Evolutionary conservation across 305 asterid genomes (phyloP).

Genomic region (Stenogyne calaminthoides): DNA sequence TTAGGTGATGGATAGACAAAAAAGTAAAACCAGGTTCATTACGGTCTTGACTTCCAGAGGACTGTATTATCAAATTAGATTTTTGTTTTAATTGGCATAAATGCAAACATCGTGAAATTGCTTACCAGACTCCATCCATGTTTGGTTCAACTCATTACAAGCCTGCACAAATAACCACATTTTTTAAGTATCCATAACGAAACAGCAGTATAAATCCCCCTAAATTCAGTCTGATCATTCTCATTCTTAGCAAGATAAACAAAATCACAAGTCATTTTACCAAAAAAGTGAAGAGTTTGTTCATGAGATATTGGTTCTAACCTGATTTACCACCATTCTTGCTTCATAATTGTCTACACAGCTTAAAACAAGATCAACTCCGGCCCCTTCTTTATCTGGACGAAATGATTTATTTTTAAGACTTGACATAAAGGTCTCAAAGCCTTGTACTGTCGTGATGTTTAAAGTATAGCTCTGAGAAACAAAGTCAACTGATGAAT

Average conservation of each 20-base stretch:
- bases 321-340: slow-evolving; percentile 99
- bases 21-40: too few relatives aligned
- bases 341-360: slow-evolving; percentile 99
- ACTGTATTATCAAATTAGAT: slow-evolving; percentile 1
- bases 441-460: slow-evolving; percentile 96
- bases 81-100: neutral
- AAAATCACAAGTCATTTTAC: slow-evolving; percentile 24
- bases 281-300: slow-evolving; percentile 19
- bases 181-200: slow-evolving; percentile 18
- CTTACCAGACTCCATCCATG: slow-evolving; percentile 99
- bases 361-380: slow-evolving; percentile 93
- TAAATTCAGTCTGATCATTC: slow-evolving; percentile 24
- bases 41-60: neutral
- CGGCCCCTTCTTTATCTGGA: slow-evolving; percentile 71
- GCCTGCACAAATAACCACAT: slow-evolving; percentile 60
- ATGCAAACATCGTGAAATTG: slow-evolving; percentile 16
- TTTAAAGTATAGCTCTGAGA: slow-evolving; percentile 93
- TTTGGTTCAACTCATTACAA: slow-evolving; percentile 90
- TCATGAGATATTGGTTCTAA: slow-evolving; percentile 34
- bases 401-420: slow-evolving; percentile 70
- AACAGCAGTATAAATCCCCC: slow-evolving; percentile 12
- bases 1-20: slow-evolving; percentile 12
- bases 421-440: slow-evolving; percentile 89
- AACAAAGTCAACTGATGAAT: slow-evolving; percentile 31
- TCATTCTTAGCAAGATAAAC: neutral